Conservation (phyloP, 495 filamentous ascomycete genomes). For the Penicillium paradoxum region DNA sequence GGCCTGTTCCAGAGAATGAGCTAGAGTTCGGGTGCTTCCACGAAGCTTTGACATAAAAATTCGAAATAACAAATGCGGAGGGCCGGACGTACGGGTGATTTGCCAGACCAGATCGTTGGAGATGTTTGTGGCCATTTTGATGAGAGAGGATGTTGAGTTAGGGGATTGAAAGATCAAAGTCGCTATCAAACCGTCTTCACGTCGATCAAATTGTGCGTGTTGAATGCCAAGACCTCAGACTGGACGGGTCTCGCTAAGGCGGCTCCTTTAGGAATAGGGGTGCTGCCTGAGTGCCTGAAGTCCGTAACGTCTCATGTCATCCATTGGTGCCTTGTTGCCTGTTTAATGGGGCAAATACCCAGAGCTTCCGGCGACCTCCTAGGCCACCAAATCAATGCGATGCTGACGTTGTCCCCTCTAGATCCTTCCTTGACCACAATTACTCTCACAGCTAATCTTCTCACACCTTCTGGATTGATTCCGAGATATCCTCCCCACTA, state of each 20-base stretch:
- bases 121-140: constrained; percentile 55
- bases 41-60: not conserved
- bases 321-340: not conserved
- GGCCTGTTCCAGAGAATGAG: constrained; percentile 49
- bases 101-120: constrained; percentile 90
- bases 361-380: constrained; percentile 4
- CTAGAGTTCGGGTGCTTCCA: not conserved
- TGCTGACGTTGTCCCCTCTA: constrained; percentile 2
- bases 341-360: not conserved
- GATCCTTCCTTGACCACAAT: not conserved
- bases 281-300: not conserved
- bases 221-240: constrained; percentile 24
- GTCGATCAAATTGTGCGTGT: constrained; percentile 32
- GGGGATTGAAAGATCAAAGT: constrained; percentile 22
- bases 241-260: constrained; percentile 38
- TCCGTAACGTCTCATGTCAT: not conserved
- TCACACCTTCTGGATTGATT: not conserved
- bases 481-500: too few relatives aligned
- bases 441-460: not conserved
- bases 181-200: constrained; percentile 17
- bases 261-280: constrained; percentile 37
- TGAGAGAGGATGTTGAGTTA: constrained; percentile 21
- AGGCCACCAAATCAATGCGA: constrained; percentile 1
- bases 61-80: not conserved
- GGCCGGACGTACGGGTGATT: constrained; percentile 68